Base-by-base conservation (phyloP, 164 flowering plant species). In the Tetrastigma voinierianum region DNA sequence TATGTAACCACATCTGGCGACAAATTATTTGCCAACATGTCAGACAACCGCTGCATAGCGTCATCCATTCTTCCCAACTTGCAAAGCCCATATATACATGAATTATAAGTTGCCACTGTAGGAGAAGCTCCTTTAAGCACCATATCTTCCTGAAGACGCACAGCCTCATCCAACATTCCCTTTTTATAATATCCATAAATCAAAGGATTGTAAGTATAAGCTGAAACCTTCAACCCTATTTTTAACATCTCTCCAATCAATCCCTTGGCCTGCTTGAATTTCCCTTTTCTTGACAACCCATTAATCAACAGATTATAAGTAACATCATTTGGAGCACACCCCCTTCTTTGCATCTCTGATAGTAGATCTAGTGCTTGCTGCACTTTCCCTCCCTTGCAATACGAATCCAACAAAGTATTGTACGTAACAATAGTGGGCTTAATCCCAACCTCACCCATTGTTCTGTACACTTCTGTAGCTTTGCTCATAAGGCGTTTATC, bases 241-340 rank as follows among this genome's bases (percentile, higher is more conserved):
- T 69, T 72, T 68, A 74, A 55, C 93, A 90, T 90, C 58, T 78
- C 76, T 23, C 24, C 71, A 51, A 87, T 77, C 64, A 83, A 76
- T 43, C 56, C 80, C 68, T 71, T 77, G 4, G 93, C 91, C 54
- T 78, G 66, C 59, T 74, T 76, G 43, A 85, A 57, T 24, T 83
- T 72, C 45, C 91, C 89, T 47, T 70, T 70, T 70, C 76, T 85
- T 1, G 88, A 83, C 60, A 83, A 71, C 67, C 90, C 87, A 73
- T 76, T 85, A 11, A 90, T 80, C 81, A 87, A 70, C 46, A 81
- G 78, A 74, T 87, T 88, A 65, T 83, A 88, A 0, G 96, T 88
- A 14, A 83, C 83, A 69, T 83, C 86, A 70, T 60, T 84, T 0
- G 86, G 86, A 44, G 60, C 57, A 66, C 80, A 82, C 17, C 85